These are phyloP conservation scores for Penicillium verhagenii DNA, from an alignment of 495 filamentous ascomycete species.

Conservation along the genomic window DNA sequence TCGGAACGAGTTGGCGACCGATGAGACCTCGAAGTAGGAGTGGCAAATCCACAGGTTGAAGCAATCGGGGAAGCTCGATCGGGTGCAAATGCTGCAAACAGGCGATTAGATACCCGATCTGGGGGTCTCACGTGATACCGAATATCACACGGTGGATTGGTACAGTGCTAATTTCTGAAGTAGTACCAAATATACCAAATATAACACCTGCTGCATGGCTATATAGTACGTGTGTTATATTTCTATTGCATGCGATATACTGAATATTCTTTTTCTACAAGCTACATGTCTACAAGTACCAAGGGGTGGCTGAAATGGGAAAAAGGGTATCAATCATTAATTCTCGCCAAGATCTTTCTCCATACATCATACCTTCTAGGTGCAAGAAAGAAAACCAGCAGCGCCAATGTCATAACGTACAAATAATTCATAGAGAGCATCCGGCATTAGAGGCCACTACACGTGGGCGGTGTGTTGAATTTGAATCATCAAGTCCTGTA, in stretches of 20 bases:
- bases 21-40: slow-evolving; percentile 11
- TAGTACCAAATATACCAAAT: no score
- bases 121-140: neutral
- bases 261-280: no score
- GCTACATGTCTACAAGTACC: neutral
- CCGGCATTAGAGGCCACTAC: neutral
- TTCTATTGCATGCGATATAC: no score
- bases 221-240: no score
- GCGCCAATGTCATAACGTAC: neutral
- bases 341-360: neutral
- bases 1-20: neutral
- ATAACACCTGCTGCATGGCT: no score
- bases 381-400: neutral
- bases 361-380: neutral
- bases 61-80: slow-evolving; percentile 19
- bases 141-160: no score
- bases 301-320: neutral
- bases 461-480: slow-evolving; percentile 22
- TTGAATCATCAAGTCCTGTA: slow-evolving; percentile 50
- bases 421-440: neutral
- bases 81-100: slow-evolving; percentile 33
- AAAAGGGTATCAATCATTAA: neutral
- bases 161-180: no score
- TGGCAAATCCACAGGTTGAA: slow-evolving; percentile 28
- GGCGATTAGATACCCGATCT: neutral